Evolutionary conservation across 1,284 basidiomycete species (phyloP).

Genomic region (Ustilago tritici): DNA sequence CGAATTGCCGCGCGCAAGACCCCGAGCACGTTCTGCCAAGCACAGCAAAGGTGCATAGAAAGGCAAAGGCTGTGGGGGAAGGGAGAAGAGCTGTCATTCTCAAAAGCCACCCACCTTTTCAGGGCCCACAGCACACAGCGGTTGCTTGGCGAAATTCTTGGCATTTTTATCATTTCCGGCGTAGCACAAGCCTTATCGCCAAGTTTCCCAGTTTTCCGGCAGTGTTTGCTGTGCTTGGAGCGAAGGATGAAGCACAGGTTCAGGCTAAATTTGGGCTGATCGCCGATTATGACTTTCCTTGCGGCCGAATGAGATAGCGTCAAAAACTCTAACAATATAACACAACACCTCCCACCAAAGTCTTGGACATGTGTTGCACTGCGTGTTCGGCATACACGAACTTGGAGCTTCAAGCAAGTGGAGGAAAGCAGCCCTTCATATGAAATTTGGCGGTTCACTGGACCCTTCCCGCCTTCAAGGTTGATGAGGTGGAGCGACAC

Average conservation of each 20-base stretch:
- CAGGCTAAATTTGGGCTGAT: slow-evolving; percentile 4
- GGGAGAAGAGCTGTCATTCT: slow-evolving; percentile 13
- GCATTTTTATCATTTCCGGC: slow-evolving; percentile 13
- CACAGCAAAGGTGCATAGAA: slow-evolving; percentile 15
- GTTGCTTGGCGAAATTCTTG: slow-evolving; percentile 35
- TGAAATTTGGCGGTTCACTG: neutral
- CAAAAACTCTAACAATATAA: neutral
- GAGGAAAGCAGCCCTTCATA: neutral
- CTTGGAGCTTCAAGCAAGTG: slow-evolving; percentile 2
- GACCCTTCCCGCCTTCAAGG: neutral
- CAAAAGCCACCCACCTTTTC: slow-evolving; percentile 6
- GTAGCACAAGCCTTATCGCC: slow-evolving; percentile 6
- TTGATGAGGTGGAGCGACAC: slow-evolving; percentile 1
- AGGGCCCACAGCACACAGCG: slow-evolving; percentile 8
- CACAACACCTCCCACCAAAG: neutral
- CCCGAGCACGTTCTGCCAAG: slow-evolving; percentile 23
- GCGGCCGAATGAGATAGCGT: neutral
- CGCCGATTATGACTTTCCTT: neutral
- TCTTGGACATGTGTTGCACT: slow-evolving; percentile 22
- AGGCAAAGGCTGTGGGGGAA: slow-evolving; percentile 4
- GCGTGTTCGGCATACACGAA: slow-evolving; percentile 13
- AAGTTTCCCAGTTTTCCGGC: slow-evolving; percentile 26
- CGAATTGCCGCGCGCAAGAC: slow-evolving; percentile 10
- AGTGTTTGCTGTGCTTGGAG: slow-evolving; percentile 4
- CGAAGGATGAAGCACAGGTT: neutral